Evolutionary conservation across 1,139 yeast genomes (phyloP), one percentile per base, ranked within the genome.

Genomic region (Lizanozyma gosingica): DNA sequence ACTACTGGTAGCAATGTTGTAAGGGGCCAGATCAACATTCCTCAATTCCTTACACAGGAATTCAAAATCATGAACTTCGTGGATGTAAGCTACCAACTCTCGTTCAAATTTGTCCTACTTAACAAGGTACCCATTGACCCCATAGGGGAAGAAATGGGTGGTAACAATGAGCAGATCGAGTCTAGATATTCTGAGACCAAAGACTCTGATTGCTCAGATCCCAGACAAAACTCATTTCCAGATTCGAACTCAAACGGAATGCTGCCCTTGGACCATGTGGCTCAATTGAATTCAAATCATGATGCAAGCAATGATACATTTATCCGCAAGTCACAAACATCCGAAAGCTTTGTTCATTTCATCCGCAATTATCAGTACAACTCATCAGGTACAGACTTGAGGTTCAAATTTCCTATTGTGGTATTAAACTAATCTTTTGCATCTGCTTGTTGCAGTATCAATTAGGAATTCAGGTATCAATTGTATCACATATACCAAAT

Each of bases 81-180:
- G 64, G 66, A 63, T 45, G 52, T 70, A 39, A 60, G 60, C 39
- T 68, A 69, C 46, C 62, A 46, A 40, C 45, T 67, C 36, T 68
- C 64, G 17, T 67, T 68, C 47, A 65, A 64, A 44, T 67, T 68
- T 43, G 66, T 61, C 46, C 48, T 68, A 37, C 44, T 55, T 41
- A n/a, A n/a, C n/a, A n/a, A n/a, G n/a, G n/a, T n/a, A n/a, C n/a
- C n/a, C n/a, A n/a, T n/a, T n/a, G n/a, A n/a, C n/a, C n/a, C n/a
- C n/a, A n/a, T n/a, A n/a, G n/a, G n/a, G n/a, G n/a, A n/a, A n/a
- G 62, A 62, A 17, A 53, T 64, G 39, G 54, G 47, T 14, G 29
- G 29, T 11, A 6, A 22, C 29, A 22, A 22, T 22, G 29, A 6
- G 6, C n/a, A n/a, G n/a, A n/a, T n/a, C n/a, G n/a, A n/a, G n/a